Conservation (phyloP, 1,284 basidiomycete species). For the Tylopilus orsonianus region DNA sequence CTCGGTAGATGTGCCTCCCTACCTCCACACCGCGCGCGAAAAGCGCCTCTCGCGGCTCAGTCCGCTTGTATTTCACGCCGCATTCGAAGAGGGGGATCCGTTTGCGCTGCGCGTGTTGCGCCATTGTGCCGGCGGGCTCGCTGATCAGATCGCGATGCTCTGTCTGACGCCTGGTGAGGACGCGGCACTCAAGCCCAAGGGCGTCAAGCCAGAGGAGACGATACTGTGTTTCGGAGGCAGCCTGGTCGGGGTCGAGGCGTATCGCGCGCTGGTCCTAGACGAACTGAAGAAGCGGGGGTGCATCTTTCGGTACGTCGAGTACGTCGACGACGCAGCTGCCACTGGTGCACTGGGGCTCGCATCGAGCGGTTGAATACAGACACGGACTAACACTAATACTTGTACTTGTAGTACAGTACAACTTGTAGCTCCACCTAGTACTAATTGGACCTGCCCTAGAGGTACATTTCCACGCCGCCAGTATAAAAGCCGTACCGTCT, state of each 20-base stretch:
- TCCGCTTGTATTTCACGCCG: constrained; percentile 70
- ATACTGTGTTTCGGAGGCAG: constrained; percentile 75
- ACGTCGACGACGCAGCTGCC: constrained; percentile 65
- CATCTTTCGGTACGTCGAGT: constrained; percentile 60
- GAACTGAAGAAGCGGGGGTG: constrained; percentile 56
- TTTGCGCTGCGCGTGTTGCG: constrained; percentile 60
- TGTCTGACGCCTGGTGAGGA: constrained; percentile 41
- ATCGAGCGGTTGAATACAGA: too few relatives aligned
- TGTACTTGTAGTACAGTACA: too few relatives aligned
- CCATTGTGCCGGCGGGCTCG: constrained; percentile 52
- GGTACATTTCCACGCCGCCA: constrained; percentile 24
- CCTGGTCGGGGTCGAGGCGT: constrained; percentile 57
- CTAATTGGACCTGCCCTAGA: constrained; percentile 38
- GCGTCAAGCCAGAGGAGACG: constrained; percentile 52
- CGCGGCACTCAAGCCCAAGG: constrained; percentile 32
- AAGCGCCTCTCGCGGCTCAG: constrained; percentile 70
- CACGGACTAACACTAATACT: too few relatives aligned
- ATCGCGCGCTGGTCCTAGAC: constrained; percentile 60
- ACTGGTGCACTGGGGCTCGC: too few relatives aligned
- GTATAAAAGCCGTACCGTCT: constrained; percentile 15
- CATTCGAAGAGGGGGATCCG: constrained; percentile 61
- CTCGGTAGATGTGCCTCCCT: constrained; percentile 29
- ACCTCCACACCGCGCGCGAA: constrained; percentile 53
- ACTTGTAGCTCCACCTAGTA: too few relatives aligned
- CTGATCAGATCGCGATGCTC: constrained; percentile 58